A percentile compares a stretch with the other conserved stretches of the same genome.
Conservation (phyloP, 1,139 yeast species). For the Suhomyces coccinellae region DNA sequence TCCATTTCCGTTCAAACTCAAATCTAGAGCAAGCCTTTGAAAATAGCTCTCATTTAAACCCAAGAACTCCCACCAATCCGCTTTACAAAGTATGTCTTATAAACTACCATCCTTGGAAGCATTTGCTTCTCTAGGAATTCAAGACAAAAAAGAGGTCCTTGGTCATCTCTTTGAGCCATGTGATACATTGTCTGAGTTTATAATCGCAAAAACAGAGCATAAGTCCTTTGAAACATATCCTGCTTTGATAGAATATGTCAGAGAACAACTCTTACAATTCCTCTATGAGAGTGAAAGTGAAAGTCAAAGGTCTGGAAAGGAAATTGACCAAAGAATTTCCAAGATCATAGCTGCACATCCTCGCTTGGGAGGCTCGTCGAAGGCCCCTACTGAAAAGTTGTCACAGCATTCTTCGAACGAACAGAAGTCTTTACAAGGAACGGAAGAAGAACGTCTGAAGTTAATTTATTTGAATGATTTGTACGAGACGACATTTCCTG, state of each 20-base stretch:
- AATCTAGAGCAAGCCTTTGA: no score
- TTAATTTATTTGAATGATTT: constrained; percentile 54
- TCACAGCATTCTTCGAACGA: constrained; percentile 71
- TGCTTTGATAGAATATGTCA: constrained; percentile 52
- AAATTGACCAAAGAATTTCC: constrained; percentile 35
- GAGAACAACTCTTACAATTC: constrained; percentile 38
- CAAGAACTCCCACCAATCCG: background rate
- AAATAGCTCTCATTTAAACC: no score
- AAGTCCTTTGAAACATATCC: constrained; percentile 33
- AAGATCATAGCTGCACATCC: constrained; percentile 84
- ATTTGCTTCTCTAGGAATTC: constrained; percentile 19
- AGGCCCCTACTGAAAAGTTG: constrained; percentile 37
- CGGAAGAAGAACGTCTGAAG: constrained; percentile 45
- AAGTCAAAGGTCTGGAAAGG: constrained; percentile 17
- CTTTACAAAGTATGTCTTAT: constrained; percentile 13
- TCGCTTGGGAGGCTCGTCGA: constrained; percentile 65
- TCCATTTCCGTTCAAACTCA: no score
- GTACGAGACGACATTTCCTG: constrained; percentile 76
- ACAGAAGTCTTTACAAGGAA: constrained; percentile 59
- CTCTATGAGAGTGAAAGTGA: constrained; percentile 27
- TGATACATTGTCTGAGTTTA: constrained; percentile 45
- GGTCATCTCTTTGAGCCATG: constrained; percentile 72
- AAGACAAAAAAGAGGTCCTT: constrained; percentile 36
- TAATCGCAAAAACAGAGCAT: constrained; percentile 32
- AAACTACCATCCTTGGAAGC: constrained; percentile 25